phyloP scores from a whole-genome alignment of 2,329 filamentous ascomycete species.

The Venturiaceae sp. region DNA sequence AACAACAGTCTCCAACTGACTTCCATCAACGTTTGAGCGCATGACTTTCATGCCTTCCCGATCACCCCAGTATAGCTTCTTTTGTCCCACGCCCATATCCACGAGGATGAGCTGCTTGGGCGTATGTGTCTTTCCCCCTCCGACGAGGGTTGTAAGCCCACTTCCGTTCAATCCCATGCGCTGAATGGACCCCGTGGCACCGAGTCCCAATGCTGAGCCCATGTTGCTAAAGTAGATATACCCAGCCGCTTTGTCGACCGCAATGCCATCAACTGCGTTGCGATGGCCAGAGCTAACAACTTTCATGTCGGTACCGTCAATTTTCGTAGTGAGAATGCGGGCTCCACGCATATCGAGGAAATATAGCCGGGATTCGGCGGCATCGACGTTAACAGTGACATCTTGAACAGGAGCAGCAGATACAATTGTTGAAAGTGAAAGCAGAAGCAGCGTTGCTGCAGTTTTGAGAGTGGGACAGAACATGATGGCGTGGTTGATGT shows the following conservation, averaged over 20 bases:
- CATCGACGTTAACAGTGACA: neutral
- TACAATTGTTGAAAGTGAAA: neutral
- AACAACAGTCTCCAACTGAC: constrained; percentile 2
- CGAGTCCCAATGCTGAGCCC: neutral
- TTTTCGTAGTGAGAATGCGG: neutral
- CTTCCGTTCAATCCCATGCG: constrained; percentile 1
- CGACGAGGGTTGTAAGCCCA: constrained; percentile 1
- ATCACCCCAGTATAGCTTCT: constrained; percentile 8
- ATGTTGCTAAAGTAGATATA: constrained; percentile 8
- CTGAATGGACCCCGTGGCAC: neutral
- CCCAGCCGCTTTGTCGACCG: constrained; percentile 6
- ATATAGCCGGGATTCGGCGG: neutral
- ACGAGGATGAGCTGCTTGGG: constrained; percentile 5
- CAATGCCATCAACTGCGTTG: constrained; percentile 3
- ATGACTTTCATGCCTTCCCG: constrained; percentile 9
- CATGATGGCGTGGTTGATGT: neutral
- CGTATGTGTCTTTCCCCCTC: constrained; percentile 1
- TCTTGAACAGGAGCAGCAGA: neutral
- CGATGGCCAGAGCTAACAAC: neutral
- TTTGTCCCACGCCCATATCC: neutral
- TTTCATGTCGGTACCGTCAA: neutral
- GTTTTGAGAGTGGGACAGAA: neutral
- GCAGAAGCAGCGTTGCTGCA: neutral
- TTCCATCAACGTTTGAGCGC: constrained; percentile 8
- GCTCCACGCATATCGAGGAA: neutral